Evolutionary conservation across 2,329 filamentous ascomycete genomes (phyloP).

Genomic region (Arthrocladium fulminans): DNA sequence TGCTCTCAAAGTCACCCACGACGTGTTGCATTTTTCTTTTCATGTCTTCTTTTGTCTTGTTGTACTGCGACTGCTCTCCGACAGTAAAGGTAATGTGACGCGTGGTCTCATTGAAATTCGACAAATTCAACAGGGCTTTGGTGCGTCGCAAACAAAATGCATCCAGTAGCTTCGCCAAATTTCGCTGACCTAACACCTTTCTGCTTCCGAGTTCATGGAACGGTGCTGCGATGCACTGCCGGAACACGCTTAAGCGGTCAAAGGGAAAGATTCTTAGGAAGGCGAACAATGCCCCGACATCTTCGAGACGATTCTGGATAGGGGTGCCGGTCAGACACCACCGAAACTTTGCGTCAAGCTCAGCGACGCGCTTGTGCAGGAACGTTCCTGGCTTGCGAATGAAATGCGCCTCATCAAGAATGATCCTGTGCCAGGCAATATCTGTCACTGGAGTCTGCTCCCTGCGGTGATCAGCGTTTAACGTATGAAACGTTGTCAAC

Average conservation of each 20-base stretch:
- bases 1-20: conserved; percentile 29
- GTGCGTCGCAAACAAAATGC: conserved; percentile 25
- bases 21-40: conserved; percentile 32
- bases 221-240: conserved; percentile 37
- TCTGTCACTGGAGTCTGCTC: conserved; percentile 26
- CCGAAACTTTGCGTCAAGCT: conserved; percentile 36
- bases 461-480: conserved; percentile 30
- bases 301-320: conserved; percentile 46
- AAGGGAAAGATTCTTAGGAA: conserved; percentile 41
- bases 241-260: conserved; percentile 34
- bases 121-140: conserved; percentile 21
- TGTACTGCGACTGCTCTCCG: conserved; percentile 28
- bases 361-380: conserved; percentile 35
- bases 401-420: conserved; percentile 45
- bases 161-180: conserved; percentile 27
- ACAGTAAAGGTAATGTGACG: conserved; percentile 28
- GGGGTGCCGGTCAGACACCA: conserved; percentile 50
- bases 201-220: conserved; percentile 27
- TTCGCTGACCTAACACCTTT: conserved; percentile 18
- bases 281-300: conserved; percentile 43
- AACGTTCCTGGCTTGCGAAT: conserved; percentile 43
- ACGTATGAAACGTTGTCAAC: conserved; percentile 42
- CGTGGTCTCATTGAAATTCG: conserved; percentile 22
- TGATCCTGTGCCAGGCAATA: conserved; percentile 35
- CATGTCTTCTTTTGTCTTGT: conserved; percentile 31